Evolutionary conservation across 1,139 yeast species (phyloP).

Genomic region (Spathaspora jeffriesii): DNA sequence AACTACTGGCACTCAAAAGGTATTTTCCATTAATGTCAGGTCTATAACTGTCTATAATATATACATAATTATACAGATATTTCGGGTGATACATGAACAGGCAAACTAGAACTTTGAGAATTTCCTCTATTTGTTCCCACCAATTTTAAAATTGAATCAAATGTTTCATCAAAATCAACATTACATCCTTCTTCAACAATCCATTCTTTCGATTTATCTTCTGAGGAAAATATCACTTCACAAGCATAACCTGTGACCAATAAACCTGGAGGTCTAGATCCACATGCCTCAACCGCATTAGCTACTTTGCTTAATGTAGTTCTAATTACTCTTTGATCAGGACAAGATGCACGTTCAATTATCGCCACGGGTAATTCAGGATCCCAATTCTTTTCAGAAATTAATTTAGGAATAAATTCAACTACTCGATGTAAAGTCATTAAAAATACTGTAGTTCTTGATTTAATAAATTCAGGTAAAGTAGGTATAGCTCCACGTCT

Average conservation of each 20-base stretch:
- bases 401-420: slow-evolving; percentile 62
- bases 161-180: slow-evolving; percentile 8
- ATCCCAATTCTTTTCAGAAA: slow-evolving; percentile 64
- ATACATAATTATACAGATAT: neutral
- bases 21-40: too few relatives aligned
- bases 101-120: neutral
- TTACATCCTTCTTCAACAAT: slow-evolving; percentile 58
- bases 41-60: neutral
- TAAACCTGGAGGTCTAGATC: slow-evolving; percentile 93
- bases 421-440: slow-evolving; percentile 89
- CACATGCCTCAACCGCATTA: slow-evolving; percentile 75
- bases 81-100: neutral
- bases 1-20: too few relatives aligned
- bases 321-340: slow-evolving; percentile 85
- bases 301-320: slow-evolving; percentile 69
- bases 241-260: slow-evolving; percentile 84
- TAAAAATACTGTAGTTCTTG: slow-evolving; percentile 82
- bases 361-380: slow-evolving; percentile 75
- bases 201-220: slow-evolving; percentile 31
- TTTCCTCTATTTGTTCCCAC: neutral
- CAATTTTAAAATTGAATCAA: slow-evolving; percentile 7
- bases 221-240: slow-evolving; percentile 46
- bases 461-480: slow-evolving; percentile 69
- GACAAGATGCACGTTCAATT: slow-evolving; percentile 90
- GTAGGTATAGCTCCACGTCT: slow-evolving; percentile 81